These are phyloP conservation scores for Pholiota molesta DNA, from an alignment of 768 basidiomycete species.

Conservation along the genomic window DNA sequence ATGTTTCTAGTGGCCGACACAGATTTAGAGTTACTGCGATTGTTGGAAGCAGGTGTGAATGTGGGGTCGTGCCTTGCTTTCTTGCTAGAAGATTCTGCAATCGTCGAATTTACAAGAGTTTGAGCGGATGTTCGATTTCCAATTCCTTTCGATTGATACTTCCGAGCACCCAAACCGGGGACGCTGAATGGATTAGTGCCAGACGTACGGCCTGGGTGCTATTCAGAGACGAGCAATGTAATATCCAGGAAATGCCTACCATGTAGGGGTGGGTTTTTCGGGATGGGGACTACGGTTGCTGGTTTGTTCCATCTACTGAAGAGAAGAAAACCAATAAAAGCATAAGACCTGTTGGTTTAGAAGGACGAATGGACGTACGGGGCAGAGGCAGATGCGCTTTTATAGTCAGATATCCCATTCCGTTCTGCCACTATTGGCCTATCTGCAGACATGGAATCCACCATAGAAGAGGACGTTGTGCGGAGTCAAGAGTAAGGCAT, in stretches of 20 bases:
- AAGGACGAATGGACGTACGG: background rate
- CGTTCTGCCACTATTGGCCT: conserved; percentile 10
- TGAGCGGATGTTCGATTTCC: conserved; percentile 13
- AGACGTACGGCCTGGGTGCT: background rate
- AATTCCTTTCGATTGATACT: background rate
- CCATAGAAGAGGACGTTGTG: conserved; percentile 1
- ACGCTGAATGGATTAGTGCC: background rate
- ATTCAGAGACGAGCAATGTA: too few relatives aligned
- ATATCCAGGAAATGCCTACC: too few relatives aligned
- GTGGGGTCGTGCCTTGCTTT: conserved; percentile 1
- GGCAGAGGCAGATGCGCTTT: background rate
- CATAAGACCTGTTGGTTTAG: background rate
- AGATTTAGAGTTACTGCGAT: background rate
- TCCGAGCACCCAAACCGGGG: background rate
- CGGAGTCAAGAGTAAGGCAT: conserved; percentile 5
- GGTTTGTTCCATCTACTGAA: conserved; percentile 20
- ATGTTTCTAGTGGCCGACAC: background rate
- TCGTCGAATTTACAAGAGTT: conserved; percentile 1
- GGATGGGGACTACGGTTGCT: conserved; percentile 12
- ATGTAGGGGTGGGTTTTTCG: background rate
- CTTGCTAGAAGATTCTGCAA: background rate
- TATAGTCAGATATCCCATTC: background rate
- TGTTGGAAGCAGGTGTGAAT: background rate
- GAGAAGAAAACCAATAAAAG: background rate
- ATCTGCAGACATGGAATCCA: conserved; percentile 3